Evolutionary conservation across 805 yeast species (phyloP), one percentile per base, ranked within the genome.

Genomic region (Scheffersomyces spartinae): DNA sequence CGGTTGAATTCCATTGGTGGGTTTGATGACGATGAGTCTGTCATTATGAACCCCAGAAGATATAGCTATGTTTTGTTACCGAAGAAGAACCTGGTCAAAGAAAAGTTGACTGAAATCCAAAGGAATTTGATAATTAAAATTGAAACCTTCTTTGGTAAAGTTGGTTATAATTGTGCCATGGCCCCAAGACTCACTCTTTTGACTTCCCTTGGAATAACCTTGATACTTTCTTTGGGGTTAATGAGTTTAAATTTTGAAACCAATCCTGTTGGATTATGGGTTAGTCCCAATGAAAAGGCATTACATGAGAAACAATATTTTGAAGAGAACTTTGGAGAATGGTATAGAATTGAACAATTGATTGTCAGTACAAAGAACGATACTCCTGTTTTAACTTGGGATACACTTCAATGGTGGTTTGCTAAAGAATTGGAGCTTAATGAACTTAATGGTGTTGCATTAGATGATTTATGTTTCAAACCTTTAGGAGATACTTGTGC

Each of bases 191-290:
- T 32, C 2, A 42, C 47, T 5, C 48, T 60, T 9, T 33, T 31
- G 1, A 8, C 32, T 0, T 35, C 48, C 16, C 26, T 54, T 6
- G 5, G 43, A 2, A 26, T 73, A 0, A 52, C 72, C 2, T 33
- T 61, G 1, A 27, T 68, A 1, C 38, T 78, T 9, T 63, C 80
- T 2, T 44, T 65, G 0, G 83, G 81, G 6, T 51, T 72, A 23
- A 38, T 49, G 5, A 48, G 55, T 26, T 59, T 75, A 7, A 49
- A 71, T 23, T 57, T 86, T 15, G 96, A 86, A 44, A 72, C 72
- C 3, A 62, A 81, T 36, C 97, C 98, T 0, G 69, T 80, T 3
- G 72, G 76, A 33, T 55, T 88, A 16, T 88, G 98, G 98, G 97
- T 91, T 0, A 77, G 91, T 36, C 74, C 86, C 3, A 43, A 56